Evolutionary conservation across 2,329 filamentous ascomycete species (phyloP).

Genomic region (Akanthomyces lecanii): DNA sequence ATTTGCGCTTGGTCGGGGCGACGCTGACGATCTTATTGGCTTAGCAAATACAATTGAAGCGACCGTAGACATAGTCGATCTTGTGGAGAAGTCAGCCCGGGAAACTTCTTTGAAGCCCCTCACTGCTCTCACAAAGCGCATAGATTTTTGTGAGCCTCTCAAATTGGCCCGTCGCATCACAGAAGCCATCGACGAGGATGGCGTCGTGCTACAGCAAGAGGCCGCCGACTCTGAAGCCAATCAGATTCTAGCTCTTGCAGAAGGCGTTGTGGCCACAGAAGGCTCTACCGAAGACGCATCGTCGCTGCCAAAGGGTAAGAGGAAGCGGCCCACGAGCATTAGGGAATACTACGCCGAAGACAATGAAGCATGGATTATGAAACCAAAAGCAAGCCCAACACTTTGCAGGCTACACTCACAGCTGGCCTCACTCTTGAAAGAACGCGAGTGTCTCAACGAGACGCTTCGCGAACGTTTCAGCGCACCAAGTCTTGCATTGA

Average conservation of each 20-base stretch:
- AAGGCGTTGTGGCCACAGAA: constrained; percentile 65
- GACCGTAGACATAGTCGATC: constrained; percentile 59
- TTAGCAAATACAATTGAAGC: constrained; percentile 76
- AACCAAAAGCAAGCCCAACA: constrained; percentile 60
- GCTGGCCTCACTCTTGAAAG: constrained; percentile 54
- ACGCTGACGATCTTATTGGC: constrained; percentile 82
- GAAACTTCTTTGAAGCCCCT: constrained; percentile 33
- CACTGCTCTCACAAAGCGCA: constrained; percentile 46
- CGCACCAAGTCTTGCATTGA: constrained; percentile 66
- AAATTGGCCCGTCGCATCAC: constrained; percentile 68
- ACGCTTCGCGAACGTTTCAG: constrained; percentile 57
- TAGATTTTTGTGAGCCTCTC: constrained; percentile 63
- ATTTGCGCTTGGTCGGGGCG: constrained; percentile 87
- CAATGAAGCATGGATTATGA: constrained; percentile 61
- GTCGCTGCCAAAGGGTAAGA: constrained; percentile 51
- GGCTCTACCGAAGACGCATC: constrained; percentile 55
- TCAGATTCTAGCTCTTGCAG: constrained; percentile 68
- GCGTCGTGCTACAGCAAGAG: constrained; percentile 74
- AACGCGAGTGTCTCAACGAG: constrained; percentile 58
- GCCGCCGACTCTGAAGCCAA: constrained; percentile 68
- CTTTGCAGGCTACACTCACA: constrained; percentile 65
- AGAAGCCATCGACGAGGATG: constrained; percentile 86
- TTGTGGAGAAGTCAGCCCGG: constrained; percentile 34
- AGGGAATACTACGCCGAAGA: constrained; percentile 58
- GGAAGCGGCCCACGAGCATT: constrained; percentile 43